Conservation (phyloP, 176 grass and related monocot genomes). For the Triticum monococcum region DNA sequence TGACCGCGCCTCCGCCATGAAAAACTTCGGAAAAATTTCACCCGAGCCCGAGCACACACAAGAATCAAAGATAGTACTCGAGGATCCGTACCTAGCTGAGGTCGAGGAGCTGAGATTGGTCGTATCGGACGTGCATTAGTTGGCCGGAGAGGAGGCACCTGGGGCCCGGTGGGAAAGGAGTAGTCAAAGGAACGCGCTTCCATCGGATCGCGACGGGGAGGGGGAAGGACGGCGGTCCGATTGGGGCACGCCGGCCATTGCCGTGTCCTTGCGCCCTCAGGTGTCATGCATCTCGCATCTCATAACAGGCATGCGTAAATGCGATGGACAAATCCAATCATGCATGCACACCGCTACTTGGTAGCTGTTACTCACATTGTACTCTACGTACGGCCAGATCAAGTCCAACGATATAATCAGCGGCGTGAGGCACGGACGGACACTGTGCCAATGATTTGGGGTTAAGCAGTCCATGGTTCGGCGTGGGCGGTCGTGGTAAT, state of each 20-base stretch:
- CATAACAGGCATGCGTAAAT: neutral
- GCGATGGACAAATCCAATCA: conserved; percentile 2
- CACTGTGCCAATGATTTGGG: neutral
- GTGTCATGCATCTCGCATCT: conserved; percentile 18
- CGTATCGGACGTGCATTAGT: neutral
- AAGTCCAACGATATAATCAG: neutral
- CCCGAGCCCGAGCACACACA: no score
- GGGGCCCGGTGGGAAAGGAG: neutral
- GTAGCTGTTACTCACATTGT: neutral
- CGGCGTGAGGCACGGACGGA: no score
- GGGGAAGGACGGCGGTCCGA: neutral
- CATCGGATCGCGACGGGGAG: neutral
- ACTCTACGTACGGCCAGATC: neutral
- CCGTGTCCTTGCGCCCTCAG: conserved; percentile 10
- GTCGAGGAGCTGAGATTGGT: neutral
- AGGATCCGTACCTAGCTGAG: neutral
- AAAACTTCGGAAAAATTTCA: neutral
- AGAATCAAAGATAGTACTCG: no score
- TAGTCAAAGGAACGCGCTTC: conserved; percentile 19
- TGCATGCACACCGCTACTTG: neutral
- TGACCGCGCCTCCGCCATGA: neutral
- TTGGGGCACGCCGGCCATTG: neutral
- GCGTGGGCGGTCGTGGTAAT: neutral
- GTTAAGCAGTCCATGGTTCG: neutral
- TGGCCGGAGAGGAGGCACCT: neutral